phyloP scores from a whole-genome alignment of 2,329 filamentous ascomycete species.

The Fusarium incarnatum region DNA sequence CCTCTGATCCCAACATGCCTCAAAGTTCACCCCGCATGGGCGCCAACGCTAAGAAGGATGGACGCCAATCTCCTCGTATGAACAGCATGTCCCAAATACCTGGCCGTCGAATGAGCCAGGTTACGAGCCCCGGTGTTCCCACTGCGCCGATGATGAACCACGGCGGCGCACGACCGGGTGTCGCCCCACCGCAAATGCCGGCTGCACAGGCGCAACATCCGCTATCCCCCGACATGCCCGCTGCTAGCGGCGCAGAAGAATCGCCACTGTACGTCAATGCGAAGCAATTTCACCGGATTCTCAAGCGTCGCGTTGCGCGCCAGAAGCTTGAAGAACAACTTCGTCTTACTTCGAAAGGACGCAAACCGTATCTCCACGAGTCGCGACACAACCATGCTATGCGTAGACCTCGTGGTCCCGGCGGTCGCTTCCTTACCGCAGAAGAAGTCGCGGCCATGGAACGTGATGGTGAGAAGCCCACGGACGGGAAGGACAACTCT shows the following conservation, averaged over 20 bases:
- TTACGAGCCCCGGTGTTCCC: slow-evolving; percentile 79
- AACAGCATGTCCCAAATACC: slow-evolving; percentile 70
- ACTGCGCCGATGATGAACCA: slow-evolving; percentile 83
- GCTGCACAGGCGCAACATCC: slow-evolving; percentile 74
- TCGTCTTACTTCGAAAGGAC: slow-evolving; percentile 90
- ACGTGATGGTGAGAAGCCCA: slow-evolving; percentile 65
- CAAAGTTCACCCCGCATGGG: slow-evolving; percentile 83
- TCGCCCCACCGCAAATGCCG: slow-evolving; percentile 69
- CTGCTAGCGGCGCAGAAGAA: slow-evolving; percentile 80
- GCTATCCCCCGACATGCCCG: slow-evolving; percentile 83
- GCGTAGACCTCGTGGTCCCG: slow-evolving; percentile 91
- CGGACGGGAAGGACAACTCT: slow-evolving; percentile 49
- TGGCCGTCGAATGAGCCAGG: slow-evolving; percentile 78
- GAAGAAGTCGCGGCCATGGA: slow-evolving; percentile 96
- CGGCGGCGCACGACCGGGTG: slow-evolving; percentile 61
- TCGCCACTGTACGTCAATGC: slow-evolving; percentile 97
- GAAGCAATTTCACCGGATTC: slow-evolving; percentile 97
- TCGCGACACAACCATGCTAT: slow-evolving; percentile 98
- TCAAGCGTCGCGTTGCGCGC: slow-evolving; percentile 92
- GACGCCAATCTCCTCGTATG: slow-evolving; percentile 82
- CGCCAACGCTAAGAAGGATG: slow-evolving; percentile 77
- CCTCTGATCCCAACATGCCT: slow-evolving; percentile 74
- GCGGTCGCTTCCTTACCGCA: slow-evolving; percentile 93
- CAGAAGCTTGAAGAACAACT: slow-evolving; percentile 95
- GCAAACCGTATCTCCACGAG: slow-evolving; percentile 97